Conservation (phyloP, 305 asterid species). For the Fraxinus sp. region DNA sequence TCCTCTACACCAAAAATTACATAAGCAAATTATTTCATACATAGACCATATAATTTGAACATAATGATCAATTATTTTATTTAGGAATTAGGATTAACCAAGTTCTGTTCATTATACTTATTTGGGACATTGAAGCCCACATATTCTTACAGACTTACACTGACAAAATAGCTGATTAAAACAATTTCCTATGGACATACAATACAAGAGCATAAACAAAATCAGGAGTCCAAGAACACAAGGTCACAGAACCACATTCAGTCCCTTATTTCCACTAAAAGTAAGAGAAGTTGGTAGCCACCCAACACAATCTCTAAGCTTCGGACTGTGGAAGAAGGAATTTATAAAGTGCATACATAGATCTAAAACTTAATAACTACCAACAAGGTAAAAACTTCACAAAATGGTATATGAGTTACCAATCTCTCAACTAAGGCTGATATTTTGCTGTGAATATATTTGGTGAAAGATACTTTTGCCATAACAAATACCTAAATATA, state of each 20-base stretch:
- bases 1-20: not conserved
- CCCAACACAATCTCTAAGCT: not conserved
- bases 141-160: not conserved
- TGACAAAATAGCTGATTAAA: not conserved
- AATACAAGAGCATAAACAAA: not conserved
- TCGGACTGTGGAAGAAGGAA: not conserved
- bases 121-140: not conserved
- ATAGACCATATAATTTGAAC: not conserved
- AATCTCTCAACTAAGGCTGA: not conserved
- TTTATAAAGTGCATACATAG: not conserved
- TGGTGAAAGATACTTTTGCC: not conserved
- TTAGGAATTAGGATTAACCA: not conserved
- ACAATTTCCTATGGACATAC: not conserved
- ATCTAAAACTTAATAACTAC: not conserved
- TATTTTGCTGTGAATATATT: not conserved
- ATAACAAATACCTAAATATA: not conserved
- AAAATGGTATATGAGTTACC: not conserved
- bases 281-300: not conserved
- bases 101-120: not conserved
- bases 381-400: not conserved
- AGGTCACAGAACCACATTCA: not conserved
- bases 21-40: not conserved
- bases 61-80: not conserved
- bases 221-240: not conserved
- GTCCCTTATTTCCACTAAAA: not conserved